phyloP scores from a whole-genome alignment of 1,139 yeast species.

The Hansenula sp. region DNA sequence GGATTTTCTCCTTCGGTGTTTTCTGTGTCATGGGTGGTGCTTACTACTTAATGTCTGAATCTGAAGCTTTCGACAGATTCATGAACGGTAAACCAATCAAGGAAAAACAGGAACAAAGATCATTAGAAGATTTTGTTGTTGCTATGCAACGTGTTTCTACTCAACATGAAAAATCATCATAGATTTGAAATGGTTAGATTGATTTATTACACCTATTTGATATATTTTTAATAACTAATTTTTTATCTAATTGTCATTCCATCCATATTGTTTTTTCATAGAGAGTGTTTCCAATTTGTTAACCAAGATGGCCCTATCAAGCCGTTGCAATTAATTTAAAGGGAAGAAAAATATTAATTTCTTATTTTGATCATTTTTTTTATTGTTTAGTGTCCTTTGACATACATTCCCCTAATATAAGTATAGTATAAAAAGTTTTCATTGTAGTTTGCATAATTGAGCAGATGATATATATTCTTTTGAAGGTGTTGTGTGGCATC shows the following conservation, averaged over 20 bases:
- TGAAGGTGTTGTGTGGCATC: too few species aligned
- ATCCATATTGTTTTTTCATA: conserved; percentile 4
- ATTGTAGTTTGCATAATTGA: not conserved
- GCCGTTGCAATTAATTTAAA: not conserved
- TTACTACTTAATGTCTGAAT: conserved; percentile 87
- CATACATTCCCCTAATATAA: conserved; percentile 3
- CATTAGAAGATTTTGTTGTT: conserved; percentile 91
- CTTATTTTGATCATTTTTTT: conserved; percentile 1
- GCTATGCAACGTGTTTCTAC: conserved; percentile 98
- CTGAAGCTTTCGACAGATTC: conserved; percentile 84
- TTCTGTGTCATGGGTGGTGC: conserved; percentile 97
- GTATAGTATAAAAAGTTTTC: not conserved
- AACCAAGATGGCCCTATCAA: not conserved
- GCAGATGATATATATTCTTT: too few species aligned
- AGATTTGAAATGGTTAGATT: conserved; percentile 12
- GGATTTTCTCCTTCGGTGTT: conserved; percentile 95
- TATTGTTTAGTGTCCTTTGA: not conserved
- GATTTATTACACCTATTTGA: conserved; percentile 1
- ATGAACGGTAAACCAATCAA: conserved; percentile 86
- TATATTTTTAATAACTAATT: conserved; percentile 3
- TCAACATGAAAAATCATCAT: conserved; percentile 76
- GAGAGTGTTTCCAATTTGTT: not conserved
- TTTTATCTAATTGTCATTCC: conserved; percentile 2
- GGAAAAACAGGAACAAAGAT: conserved; percentile 62
- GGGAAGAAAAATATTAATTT: not conserved